Base-by-base conservation (phyloP, 306 rosid genomes). In the Quercus wislizeni region DNA sequence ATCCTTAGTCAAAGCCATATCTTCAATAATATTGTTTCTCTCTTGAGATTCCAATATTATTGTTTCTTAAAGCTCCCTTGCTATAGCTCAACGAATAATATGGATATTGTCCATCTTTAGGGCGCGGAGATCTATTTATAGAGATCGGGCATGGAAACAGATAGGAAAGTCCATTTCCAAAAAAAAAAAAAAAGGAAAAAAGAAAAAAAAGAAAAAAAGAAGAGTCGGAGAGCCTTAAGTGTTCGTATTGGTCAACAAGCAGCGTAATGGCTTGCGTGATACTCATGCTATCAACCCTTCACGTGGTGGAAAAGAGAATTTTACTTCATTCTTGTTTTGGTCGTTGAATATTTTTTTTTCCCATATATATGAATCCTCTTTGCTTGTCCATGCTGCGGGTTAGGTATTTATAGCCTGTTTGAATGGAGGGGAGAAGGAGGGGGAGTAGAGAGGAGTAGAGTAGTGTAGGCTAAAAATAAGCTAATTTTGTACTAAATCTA, bases 231-330 rank as follows among this genome's bases (percentile, higher is more conserved):
- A 41, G 12, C 46, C 46, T 41, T 41, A 3, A 10, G 17, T 12
- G 54, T 49, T 12, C 28, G 55, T 74, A 18, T 79, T 65, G 80
- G 93, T 90, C 85, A 81, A 87, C 52, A 41, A 64, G 18, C 84
- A 73, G 13, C 87, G 84, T 55, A 33, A 78, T 49, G 69, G 84
- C 46, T 86, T 86, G 76, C 86, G 91, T 86, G 84, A 23, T 0
- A 4, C 4, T 4, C 23, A 15, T 71, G 51, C 78, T 74, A 41
- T 74, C 78, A 19, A 4, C 57, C 12, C 12, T 12, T 33, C 85
- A 89, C 84, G 86, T 79, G 89, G 86, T 79, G 89, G 23, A 20
- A 20, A 61, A 73, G 13, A 27, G 54, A 13, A 85, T 46, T 19
- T 61, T 27, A 6, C 76, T n/a, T 19, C 49, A 38, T 38, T 62